Conservation (phyloP, 345 rosid genomes). For the Populus davidiana region DNA sequence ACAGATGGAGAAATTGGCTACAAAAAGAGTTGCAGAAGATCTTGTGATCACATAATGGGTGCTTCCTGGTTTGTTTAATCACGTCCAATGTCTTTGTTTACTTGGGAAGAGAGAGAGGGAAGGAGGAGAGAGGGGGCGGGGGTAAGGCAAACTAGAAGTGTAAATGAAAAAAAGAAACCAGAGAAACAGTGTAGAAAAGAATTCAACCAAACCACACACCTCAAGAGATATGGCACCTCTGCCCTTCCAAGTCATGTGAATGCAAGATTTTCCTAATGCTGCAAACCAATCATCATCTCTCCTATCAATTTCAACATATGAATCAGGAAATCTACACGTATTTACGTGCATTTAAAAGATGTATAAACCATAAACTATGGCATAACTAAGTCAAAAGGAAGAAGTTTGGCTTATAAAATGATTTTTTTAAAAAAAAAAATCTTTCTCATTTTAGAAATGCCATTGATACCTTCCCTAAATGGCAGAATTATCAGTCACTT, state of each 20-base stretch:
- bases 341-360: too few relatives aligned
- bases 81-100: neutral
- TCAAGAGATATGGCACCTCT: conserved; percentile 90
- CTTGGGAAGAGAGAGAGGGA: neutral
- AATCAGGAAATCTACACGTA: neutral
- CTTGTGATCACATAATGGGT: neutral
- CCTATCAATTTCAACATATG: conserved; percentile 37
- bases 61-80: neutral
- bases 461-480: too few relatives aligned
- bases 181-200: neutral
- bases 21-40: neutral
- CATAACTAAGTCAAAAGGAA: too few relatives aligned
- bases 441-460: too few relatives aligned
- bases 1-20: neutral
- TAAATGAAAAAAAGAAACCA: neutral
- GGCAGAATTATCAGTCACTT: too few relatives aligned
- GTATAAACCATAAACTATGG: too few relatives aligned
- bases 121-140: too few relatives aligned
- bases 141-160: too few relatives aligned
- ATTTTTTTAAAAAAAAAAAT: too few relatives aligned
- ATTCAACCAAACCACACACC: conserved; percentile 38
- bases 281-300: conserved; percentile 97
- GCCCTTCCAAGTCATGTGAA: conserved; percentile 92
- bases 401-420: too few relatives aligned
- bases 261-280: conserved; percentile 78